Evolutionary conservation across 2,329 filamentous ascomycete species (phyloP).

Genomic region (Xylaria sp.): DNA sequence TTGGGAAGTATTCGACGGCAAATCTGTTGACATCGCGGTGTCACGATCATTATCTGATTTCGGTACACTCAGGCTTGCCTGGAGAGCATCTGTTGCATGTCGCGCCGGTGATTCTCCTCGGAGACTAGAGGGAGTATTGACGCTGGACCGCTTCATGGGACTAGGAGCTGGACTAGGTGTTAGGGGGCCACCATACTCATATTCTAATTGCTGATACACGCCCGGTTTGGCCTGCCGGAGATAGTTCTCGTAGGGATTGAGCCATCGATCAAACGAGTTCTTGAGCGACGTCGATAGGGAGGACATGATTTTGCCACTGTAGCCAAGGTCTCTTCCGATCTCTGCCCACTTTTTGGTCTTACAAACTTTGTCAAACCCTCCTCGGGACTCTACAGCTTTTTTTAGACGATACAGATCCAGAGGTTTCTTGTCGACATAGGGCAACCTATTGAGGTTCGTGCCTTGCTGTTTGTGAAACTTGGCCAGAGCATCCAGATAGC

Average conservation of each 20-base stretch:
- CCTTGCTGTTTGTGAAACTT: constrained; percentile 98
- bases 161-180: constrained; percentile 74
- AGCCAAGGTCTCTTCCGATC: constrained; percentile 93
- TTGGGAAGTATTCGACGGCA: constrained; percentile 46
- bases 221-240: constrained; percentile 88
- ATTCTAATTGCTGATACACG: constrained; percentile 93
- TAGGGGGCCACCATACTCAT: constrained; percentile 89
- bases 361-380: constrained; percentile 95
- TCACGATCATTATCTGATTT: constrained; percentile 56
- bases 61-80: constrained; percentile 53
- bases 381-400: constrained; percentile 92
- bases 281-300: constrained; percentile 96
- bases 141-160: constrained; percentile 70
- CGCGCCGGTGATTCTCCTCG: constrained; percentile 71
- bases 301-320: constrained; percentile 99
- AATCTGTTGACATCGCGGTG: constrained; percentile 52
- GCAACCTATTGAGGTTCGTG: constrained; percentile 89
- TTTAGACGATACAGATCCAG: constrained; percentile 95
- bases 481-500: constrained; percentile 90
- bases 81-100: constrained; percentile 59
- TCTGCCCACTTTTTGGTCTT: constrained; percentile 99
- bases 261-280: constrained; percentile 97
- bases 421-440: constrained; percentile 96
- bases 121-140: constrained; percentile 63
- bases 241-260: constrained; percentile 96